Conservation (phyloP, 257 asterid genomes). For the Knoxia roxburghii region DNA sequence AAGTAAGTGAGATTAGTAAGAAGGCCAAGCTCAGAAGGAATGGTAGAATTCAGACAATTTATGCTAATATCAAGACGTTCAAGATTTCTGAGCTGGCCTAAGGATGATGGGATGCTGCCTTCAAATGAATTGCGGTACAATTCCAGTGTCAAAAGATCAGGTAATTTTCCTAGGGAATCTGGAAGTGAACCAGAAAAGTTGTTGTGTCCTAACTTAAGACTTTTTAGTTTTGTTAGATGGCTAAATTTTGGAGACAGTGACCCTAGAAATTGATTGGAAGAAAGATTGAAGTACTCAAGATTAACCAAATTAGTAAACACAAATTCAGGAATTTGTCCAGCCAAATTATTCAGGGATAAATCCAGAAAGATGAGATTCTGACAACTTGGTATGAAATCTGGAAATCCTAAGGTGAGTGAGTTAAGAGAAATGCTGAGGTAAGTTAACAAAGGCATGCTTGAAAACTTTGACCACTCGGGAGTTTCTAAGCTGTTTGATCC, state of each 20-base stretch:
- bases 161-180: no score
- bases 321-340: conserved; percentile 54
- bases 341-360: no score
- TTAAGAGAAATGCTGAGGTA: conserved; percentile 43
- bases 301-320: conserved; percentile 38
- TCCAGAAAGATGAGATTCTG: conserved; percentile 38
- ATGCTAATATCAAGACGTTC: no score
- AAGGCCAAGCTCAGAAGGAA: no score
- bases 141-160: no score
- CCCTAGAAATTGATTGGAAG: conserved; percentile 33
- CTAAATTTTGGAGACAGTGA: no score
- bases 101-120: no score
- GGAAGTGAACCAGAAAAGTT: conserved; percentile 30
- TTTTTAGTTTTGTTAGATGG: conserved; percentile 40
- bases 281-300: conserved; percentile 51
- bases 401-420: conserved; percentile 42
- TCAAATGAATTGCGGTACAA: no score
- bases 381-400: conserved; percentile 48
- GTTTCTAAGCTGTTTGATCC: conserved; percentile 49
- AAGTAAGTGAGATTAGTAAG: no score
- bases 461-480: conserved; percentile 58
- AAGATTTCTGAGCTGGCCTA: no score
- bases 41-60: no score
- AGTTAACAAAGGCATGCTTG: conserved; percentile 39
- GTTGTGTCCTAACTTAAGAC: conserved; percentile 39